A percentile compares a stretch with the other conserved stretches of the same genome.
Conservation (phyloP, 768 basidiomycete species). For the Udeniomyces megalosporus region DNA sequence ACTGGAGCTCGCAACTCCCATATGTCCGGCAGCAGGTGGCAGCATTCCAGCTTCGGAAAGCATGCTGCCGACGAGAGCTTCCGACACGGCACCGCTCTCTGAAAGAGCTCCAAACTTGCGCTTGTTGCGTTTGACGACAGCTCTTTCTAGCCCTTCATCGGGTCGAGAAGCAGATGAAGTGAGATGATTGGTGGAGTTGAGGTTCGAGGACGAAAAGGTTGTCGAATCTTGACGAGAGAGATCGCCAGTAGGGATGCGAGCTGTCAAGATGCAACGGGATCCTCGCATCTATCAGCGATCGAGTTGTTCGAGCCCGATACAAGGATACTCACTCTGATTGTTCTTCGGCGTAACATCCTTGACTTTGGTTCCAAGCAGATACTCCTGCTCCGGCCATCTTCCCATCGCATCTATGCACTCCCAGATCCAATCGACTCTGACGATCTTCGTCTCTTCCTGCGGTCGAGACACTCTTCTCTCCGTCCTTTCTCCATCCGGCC, state of each 20-base stretch:
- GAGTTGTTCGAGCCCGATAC: too few relatives aligned
- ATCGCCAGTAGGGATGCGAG: background rate
- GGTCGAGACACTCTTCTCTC: slow-evolving; percentile 32
- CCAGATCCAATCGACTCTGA: slow-evolving; percentile 98
- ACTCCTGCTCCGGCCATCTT: slow-evolving; percentile 27
- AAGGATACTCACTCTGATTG: slow-evolving; percentile 2
- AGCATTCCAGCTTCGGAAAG: too few relatives aligned
- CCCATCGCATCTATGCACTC: slow-evolving; percentile 68
- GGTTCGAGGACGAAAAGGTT: background rate
- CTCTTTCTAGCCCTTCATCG: background rate
- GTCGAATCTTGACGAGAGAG: slow-evolving; percentile 1
- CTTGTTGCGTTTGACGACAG: slow-evolving; percentile 1
- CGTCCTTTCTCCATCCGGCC: background rate
- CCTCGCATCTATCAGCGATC: too few relatives aligned
- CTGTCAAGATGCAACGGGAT: too few relatives aligned
- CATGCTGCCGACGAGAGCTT: background rate
- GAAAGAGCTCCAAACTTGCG: background rate
- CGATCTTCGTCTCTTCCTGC: slow-evolving; percentile 42
- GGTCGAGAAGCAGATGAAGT: background rate
- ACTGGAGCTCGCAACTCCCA: too few relatives aligned
- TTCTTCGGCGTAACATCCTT: background rate
- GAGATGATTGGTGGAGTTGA: background rate
- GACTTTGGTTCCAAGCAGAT: slow-evolving; percentile 19
- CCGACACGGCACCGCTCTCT: background rate
- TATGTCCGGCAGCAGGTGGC: too few relatives aligned